Percentiles rank a stretch among this genome's conserved stretches.
Evolutionary conservation across 2,329 filamentous ascomycete species (phyloP).

Genomic region (Exophiala viscosa): DNA sequence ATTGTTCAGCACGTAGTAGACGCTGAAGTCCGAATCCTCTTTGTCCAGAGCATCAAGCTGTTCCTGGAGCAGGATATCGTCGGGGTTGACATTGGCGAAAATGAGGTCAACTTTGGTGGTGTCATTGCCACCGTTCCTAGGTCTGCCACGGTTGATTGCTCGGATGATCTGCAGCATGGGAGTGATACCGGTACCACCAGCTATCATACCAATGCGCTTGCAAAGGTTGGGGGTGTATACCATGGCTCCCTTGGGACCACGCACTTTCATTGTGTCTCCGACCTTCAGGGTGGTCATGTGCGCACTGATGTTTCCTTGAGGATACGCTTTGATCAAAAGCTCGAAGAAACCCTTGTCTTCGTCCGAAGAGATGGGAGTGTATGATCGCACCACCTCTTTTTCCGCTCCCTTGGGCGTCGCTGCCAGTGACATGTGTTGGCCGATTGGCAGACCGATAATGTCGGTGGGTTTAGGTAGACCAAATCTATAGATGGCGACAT

Average conservation of each 20-base stretch:
- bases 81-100: conserved; percentile 90
- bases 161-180: conserved; percentile 97
- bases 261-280: conserved; percentile 83
- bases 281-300: conserved; percentile 78
- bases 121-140: conserved; percentile 64
- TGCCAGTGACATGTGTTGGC: conserved; percentile 96
- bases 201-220: conserved; percentile 94
- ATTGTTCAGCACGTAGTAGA: conserved; percentile 96
- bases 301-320: conserved; percentile 94
- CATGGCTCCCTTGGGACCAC: conserved; percentile 95
- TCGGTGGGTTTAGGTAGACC: conserved; percentile 70
- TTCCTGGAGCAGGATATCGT: conserved; percentile 91
- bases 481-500: conserved; percentile 98
- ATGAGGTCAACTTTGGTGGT: conserved; percentile 88
- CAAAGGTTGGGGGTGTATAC: conserved; percentile 97
- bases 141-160: conserved; percentile 77
- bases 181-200: conserved; percentile 94
- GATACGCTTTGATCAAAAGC: conserved; percentile 96
- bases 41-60: conserved; percentile 76
- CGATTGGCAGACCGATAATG: conserved; percentile 93
- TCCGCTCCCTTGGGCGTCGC: conserved; percentile 70
- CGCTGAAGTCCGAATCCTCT: conserved; percentile 75
- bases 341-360: conserved; percentile 89
- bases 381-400: conserved; percentile 85
- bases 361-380: conserved; percentile 88